Evolutionary conservation across 2,329 filamentous ascomycete species (phyloP).

Genomic region (Sclerotiophoma versabilis): DNA sequence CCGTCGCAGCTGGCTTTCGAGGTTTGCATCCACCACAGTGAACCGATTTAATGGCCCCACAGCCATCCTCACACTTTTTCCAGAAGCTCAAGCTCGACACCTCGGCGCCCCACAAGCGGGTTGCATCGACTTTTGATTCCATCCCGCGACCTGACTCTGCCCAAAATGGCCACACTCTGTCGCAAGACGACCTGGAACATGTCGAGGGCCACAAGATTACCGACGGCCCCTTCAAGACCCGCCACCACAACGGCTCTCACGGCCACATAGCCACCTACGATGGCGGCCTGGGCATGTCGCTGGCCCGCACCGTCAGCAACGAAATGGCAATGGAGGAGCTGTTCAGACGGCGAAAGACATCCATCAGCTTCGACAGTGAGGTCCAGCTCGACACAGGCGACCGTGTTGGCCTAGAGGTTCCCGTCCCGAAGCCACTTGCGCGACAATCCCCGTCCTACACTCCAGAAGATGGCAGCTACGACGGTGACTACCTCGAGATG

Average conservation of each 20-base stretch:
- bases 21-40: slow-evolving; percentile 47
- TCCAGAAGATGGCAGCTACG: slow-evolving; percentile 39
- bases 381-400: slow-evolving; percentile 52
- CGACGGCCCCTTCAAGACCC: slow-evolving; percentile 27
- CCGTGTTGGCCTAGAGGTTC: slow-evolving; percentile 47
- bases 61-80: slow-evolving; percentile 50
- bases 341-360: slow-evolving; percentile 45
- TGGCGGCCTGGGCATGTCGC: slow-evolving; percentile 23
- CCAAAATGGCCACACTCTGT: slow-evolving; percentile 31
- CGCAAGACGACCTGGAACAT: slow-evolving; percentile 31
- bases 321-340: slow-evolving; percentile 36
- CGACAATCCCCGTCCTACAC: slow-evolving; percentile 29
- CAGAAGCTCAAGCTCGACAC: slow-evolving; percentile 53
- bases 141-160: slow-evolving; percentile 41
- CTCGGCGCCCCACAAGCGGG: slow-evolving; percentile 42
- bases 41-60: slow-evolving; percentile 49
- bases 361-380: slow-evolving; percentile 52
- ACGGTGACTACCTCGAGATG: slow-evolving; percentile 44
- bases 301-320: slow-evolving; percentile 33
- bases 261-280: slow-evolving; percentile 27
- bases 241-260: slow-evolving; percentile 27
- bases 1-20: slow-evolving; percentile 23
- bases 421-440: slow-evolving; percentile 43
- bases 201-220: slow-evolving; percentile 27
- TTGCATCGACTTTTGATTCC: slow-evolving; percentile 48